These are phyloP conservation scores for Emericellopsis atlantica DNA, from an alignment of 2,329 filamentous ascomycete species.

Conservation along the genomic window DNA sequence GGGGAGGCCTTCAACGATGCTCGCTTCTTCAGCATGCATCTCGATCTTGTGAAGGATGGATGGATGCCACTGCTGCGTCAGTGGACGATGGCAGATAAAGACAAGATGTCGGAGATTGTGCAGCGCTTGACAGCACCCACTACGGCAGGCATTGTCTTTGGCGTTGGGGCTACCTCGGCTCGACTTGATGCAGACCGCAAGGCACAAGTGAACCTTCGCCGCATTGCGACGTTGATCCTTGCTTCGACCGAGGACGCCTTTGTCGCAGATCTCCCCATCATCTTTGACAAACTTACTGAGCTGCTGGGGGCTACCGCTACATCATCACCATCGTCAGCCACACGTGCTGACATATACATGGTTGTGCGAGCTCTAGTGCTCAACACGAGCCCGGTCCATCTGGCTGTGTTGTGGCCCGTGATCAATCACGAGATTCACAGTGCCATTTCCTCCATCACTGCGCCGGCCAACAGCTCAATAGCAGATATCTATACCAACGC, in stretches of 20 bases:
- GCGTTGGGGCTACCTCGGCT: constrained; percentile 90
- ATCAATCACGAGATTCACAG: constrained; percentile 77
- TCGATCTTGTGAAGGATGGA: constrained; percentile 52
- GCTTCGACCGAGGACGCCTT: constrained; percentile 69
- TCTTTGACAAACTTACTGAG: constrained; percentile 79
- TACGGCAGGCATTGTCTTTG: constrained; percentile 93
- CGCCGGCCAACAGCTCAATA: constrained; percentile 48
- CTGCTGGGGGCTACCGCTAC: constrained; percentile 71
- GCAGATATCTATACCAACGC: constrained; percentile 65
- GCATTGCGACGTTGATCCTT: constrained; percentile 68
- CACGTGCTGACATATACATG: constrained; percentile 81
- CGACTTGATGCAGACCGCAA: constrained; percentile 89
- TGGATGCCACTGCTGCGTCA: constrained; percentile 81
- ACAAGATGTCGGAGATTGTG: constrained; percentile 71
- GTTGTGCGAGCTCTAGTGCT: constrained; percentile 72
- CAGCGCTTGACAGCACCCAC: constrained; percentile 71
- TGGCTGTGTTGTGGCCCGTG: constrained; percentile 80
- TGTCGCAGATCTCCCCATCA: constrained; percentile 56
- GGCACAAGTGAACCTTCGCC: constrained; percentile 78
- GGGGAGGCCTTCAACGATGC: constrained; percentile 84
- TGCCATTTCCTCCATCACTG: constrained; percentile 62
- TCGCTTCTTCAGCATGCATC: constrained; percentile 65
- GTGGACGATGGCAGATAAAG: constrained; percentile 78
- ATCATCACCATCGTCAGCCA: constrained; percentile 84
- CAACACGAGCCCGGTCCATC: constrained; percentile 64